These are phyloP conservation scores for Aspergillus transmontanensis DNA, from an alignment of 2,329 filamentous ascomycete genomes.

Conservation along the genomic window DNA sequence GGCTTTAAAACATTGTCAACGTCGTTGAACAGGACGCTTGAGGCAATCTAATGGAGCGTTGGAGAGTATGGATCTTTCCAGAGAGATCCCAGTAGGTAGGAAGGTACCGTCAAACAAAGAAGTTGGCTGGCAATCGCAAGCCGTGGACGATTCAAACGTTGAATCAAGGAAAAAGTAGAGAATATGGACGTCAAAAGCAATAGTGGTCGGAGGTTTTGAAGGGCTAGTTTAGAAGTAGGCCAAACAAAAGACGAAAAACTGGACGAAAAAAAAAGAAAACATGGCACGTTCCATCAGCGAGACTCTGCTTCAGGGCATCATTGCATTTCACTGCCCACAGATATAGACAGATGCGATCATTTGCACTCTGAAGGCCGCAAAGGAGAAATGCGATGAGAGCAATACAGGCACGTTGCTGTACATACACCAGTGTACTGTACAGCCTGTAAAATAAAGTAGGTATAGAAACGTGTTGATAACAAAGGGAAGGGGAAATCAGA, in stretches of 20 bases:
- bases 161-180: background rate
- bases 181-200: background rate
- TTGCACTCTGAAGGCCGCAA: background rate
- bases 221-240: conserved; percentile 9
- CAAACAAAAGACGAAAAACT: conserved; percentile 11
- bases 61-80: background rate
- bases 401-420: background rate
- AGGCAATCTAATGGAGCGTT: background rate
- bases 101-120: background rate
- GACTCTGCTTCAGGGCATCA: conserved; percentile 13
- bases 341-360: background rate
- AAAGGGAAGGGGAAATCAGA: background rate
- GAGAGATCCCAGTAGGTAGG: background rate
- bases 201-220: conserved; percentile 8
- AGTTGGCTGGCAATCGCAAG: background rate
- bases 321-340: background rate
- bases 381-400: background rate
- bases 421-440: conserved; percentile 1
- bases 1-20: background rate
- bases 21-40: no score
- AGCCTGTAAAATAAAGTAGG: background rate
- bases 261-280: conserved; percentile 18
- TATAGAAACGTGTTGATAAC: background rate
- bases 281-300: conserved; percentile 10
- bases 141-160: background rate